A percentile compares a stretch with the other conserved stretches of the same genome.
Conservation (phyloP, 495 filamentous ascomycete species). For the Aspergillus affinis region DNA sequence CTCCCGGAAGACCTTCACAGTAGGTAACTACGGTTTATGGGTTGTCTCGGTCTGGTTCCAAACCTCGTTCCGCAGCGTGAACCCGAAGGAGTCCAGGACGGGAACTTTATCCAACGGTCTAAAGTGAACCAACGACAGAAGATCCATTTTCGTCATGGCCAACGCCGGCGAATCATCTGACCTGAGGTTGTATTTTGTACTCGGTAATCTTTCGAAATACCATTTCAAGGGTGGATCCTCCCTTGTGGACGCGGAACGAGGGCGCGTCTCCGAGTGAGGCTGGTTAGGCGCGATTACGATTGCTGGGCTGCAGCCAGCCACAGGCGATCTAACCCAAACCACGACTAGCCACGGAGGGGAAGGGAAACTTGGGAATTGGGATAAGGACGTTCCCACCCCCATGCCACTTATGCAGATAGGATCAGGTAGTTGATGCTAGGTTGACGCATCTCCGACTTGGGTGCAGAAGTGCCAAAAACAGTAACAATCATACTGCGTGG, state of each 20-base stretch:
- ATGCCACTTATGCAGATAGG: constrained; percentile 19
- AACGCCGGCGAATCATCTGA: constrained; percentile 11
- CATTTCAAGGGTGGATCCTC: not conserved
- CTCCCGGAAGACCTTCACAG: not conserved
- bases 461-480: constrained; percentile 19
- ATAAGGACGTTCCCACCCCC: constrained; percentile 7
- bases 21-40: no score
- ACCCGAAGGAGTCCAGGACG: not conserved
- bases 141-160: not conserved
- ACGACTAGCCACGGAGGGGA: not conserved
- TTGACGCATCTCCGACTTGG: constrained; percentile 9
- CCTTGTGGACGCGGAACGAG: constrained; percentile 21
- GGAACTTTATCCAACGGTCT: not conserved
- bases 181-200: not conserved
- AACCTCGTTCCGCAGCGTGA: not conserved
- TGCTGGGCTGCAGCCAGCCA: constrained; percentile 24
- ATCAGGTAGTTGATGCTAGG: constrained; percentile 7
- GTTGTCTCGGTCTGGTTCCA: not conserved
- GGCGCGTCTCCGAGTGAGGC: constrained; percentile 31
- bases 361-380: not conserved
- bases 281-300: constrained; percentile 21
- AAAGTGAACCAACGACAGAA: not conserved
- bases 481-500: constrained; percentile 11
- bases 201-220: not conserved
- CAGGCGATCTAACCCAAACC: constrained; percentile 8